Percentiles rank a stretch among this genome's conserved stretches.
Evolutionary conservation across 352 stramenopile species (phyloP).

Genomic region (Phytophthora constricta): DNA sequence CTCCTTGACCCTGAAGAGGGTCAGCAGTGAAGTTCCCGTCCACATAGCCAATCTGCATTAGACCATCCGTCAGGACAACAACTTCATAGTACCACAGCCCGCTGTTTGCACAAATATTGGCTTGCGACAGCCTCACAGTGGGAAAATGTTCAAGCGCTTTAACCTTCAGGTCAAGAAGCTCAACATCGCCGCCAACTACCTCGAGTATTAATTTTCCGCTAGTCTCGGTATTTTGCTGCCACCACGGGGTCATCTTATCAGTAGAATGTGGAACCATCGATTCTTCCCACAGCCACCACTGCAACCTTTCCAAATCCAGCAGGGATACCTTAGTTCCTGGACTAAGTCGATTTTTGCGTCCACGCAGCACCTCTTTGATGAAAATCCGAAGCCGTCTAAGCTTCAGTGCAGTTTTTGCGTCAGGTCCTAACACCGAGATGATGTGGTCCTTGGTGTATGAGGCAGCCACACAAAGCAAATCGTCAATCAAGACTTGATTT

Average conservation of each 20-base stretch:
- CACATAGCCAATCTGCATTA: constrained; percentile 95
- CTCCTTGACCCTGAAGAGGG: constrained; percentile 85
- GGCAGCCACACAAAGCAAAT: constrained; percentile 41
- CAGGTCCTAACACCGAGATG: constrained; percentile 27
- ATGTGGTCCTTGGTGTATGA: constrained; percentile 17
- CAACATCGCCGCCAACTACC: constrained; percentile 72
- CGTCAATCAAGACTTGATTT: constrained; percentile 19
- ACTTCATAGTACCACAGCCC: constrained; percentile 94
- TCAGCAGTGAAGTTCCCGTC: constrained; percentile 86
- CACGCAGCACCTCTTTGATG: constrained; percentile 22
- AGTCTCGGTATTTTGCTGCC: constrained; percentile 28
- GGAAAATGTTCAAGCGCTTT: constrained; percentile 83
- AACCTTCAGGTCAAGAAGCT: constrained; percentile 59
- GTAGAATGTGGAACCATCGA: neutral
- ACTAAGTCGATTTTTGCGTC: neutral
- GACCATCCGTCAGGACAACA: constrained; percentile 84
- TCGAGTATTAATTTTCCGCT: constrained; percentile 40
- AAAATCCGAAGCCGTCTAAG: constrained; percentile 38
- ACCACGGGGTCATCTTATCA: constrained; percentile 19
- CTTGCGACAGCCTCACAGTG: constrained; percentile 61
- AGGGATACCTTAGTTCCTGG: constrained; percentile 15
- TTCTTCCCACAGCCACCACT: constrained; percentile 43
- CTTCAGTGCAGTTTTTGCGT: constrained; percentile 44
- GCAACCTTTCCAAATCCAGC: constrained; percentile 39
- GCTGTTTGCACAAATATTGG: constrained; percentile 54